Percentiles rank a stretch among this genome's conserved stretches.
Conservation (phyloP, 2,329 filamentous ascomycete species). For the Ascochyta viciae-villosae region DNA sequence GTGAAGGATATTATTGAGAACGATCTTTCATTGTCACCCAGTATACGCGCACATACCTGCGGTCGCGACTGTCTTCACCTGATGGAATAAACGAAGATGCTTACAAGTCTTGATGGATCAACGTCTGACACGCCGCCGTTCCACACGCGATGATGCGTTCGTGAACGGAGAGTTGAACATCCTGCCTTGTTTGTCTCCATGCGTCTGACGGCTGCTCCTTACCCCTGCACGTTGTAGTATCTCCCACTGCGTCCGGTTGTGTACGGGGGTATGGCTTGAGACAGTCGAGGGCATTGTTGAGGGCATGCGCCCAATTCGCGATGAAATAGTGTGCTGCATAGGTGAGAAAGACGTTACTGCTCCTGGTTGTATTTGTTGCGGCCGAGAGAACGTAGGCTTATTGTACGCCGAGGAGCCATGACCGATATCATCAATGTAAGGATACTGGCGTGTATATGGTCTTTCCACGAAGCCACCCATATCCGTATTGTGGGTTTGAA, state of each 20-base stretch:
- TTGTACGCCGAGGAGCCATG: slow-evolving; percentile 11
- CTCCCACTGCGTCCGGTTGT: slow-evolving; percentile 24
- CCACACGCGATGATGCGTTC: slow-evolving; percentile 14
- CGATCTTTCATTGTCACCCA: background rate
- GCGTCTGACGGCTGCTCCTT: slow-evolving; percentile 30
- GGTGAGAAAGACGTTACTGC: slow-evolving; percentile 12
- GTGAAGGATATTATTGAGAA: background rate
- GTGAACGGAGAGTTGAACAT: background rate
- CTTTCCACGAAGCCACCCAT: slow-evolving; percentile 24
- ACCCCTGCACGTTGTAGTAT: slow-evolving; percentile 30
- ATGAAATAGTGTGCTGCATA: slow-evolving; percentile 10
- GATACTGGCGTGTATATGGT: slow-evolving; percentile 13
- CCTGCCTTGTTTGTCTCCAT: background rate
- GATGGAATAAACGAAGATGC: background rate
- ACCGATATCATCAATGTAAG: slow-evolving; percentile 10
- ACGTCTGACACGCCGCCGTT: slow-evolving; percentile 31
- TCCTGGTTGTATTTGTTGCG: slow-evolving; percentile 7
- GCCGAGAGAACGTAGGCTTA: slow-evolving; percentile 8
- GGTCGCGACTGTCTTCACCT: background rate
- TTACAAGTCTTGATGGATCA: slow-evolving; percentile 11
- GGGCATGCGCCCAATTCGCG: slow-evolving; percentile 21
- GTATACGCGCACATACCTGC: background rate
- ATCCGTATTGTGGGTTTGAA: slow-evolving; percentile 18
- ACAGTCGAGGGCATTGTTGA: slow-evolving; percentile 28
- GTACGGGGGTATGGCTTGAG: slow-evolving; percentile 17